These are phyloP conservation scores for Neoarthrinium moseri DNA, from an alignment of 2,329 filamentous ascomycete species.

Conservation along the genomic window DNA sequence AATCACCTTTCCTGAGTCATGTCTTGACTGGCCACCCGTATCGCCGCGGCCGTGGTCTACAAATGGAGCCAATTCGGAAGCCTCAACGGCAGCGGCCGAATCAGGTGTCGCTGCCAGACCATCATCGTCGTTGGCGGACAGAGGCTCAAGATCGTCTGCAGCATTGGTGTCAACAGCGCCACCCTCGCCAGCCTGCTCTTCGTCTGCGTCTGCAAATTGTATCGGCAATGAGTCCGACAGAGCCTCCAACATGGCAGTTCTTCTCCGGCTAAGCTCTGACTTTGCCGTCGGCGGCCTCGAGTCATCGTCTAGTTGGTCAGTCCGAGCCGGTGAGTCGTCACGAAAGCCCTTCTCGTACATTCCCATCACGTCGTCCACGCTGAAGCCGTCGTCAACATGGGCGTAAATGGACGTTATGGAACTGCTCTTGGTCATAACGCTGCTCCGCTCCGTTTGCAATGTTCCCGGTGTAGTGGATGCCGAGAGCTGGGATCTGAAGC, in stretches of 20 bases:
- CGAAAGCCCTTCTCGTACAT: conserved; percentile 66
- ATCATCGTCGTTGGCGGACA: not conserved
- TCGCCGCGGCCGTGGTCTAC: conserved; percentile 27
- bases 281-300: conserved; percentile 35
- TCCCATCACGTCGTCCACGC: conserved; percentile 68
- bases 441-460: conserved; percentile 76
- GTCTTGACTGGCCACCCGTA: conserved; percentile 37
- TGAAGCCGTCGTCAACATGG: conserved; percentile 50
- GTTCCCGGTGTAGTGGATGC: conserved; percentile 58
- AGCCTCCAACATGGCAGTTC: conserved; percentile 37
- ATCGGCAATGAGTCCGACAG: conserved; percentile 34
- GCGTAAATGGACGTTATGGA: conserved; percentile 63
- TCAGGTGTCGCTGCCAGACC: conserved; percentile 26
- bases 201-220: conserved; percentile 14
- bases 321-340: conserved; percentile 41
- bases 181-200: not conserved
- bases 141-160: not conserved
- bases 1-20: conserved; percentile 52
- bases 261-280: conserved; percentile 36
- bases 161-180: not conserved
- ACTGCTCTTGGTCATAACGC: conserved; percentile 76
- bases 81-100: conserved; percentile 37
- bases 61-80: conserved; percentile 31
- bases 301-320: conserved; percentile 26
- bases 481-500: conserved; percentile 56